phyloP scores from a whole-genome alignment of 306 rosid species.

The Prunus kanzakura region DNA sequence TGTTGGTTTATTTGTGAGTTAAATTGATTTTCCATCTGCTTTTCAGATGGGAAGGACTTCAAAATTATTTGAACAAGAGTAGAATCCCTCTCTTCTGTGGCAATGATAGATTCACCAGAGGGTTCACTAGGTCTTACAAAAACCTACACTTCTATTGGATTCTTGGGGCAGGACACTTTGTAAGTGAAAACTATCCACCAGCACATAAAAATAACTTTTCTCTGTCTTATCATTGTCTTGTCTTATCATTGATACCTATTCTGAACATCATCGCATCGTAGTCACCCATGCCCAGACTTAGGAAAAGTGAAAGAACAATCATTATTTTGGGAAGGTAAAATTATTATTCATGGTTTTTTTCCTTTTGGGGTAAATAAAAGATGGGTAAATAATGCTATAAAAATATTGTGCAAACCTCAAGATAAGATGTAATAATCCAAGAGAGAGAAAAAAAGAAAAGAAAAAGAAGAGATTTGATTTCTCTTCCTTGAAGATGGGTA shows the following conservation, averaged over 20 bases:
- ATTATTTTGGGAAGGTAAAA: no score
- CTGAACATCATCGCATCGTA: not conserved
- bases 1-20: not conserved
- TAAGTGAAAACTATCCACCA: constrained; percentile 46
- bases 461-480: no score
- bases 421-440: no score
- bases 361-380: no score
- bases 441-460: no score
- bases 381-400: not conserved
- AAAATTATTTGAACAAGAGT: constrained; percentile 40
- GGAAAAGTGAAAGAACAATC: not conserved
- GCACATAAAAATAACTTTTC: not conserved
- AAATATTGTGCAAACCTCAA: no score
- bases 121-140: constrained; percentile 58
- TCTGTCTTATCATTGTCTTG: not conserved
- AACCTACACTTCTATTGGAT: constrained; percentile 90
- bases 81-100: constrained; percentile 69
- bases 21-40: not conserved
- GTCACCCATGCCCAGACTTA: not conserved
- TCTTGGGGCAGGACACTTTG: constrained; percentile 95
- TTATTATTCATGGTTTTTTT: no score
- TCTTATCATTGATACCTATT: not conserved
- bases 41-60: constrained; percentile 76
- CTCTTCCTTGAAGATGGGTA: no score
- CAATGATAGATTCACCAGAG: constrained; percentile 40